Evolutionary conservation across 495 filamentous ascomycete species (phyloP).

Genomic region (Rostrohypoxylon terebratum): DNA sequence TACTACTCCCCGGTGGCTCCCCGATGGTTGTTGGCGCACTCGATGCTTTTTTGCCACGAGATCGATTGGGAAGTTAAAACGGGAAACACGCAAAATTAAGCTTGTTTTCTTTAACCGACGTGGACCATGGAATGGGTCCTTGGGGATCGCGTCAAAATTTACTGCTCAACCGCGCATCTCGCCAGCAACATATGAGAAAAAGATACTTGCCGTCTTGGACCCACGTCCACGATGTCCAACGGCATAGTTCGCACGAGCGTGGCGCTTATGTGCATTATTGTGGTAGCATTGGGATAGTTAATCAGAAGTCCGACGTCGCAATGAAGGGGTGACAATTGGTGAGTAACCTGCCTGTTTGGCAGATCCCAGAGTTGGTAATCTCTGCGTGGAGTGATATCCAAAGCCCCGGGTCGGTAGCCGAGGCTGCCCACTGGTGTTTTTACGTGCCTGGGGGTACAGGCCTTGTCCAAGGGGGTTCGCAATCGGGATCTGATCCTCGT

Average conservation of each 20-base stretch:
- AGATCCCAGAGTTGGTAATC: conserved; percentile 3
- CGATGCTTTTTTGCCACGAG: not conserved
- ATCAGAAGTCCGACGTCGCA: conserved; percentile 7
- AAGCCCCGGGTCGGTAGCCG: conserved; percentile 11
- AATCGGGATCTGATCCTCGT: conserved; percentile 35
- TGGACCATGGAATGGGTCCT: not conserved
- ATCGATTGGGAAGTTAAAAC: conserved; percentile 10
- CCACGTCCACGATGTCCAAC: conserved; percentile 2
- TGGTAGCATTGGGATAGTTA: conserved; percentile 2
- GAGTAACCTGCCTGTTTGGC: not conserved
- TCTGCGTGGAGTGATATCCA: conserved; percentile 23
- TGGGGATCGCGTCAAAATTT: conserved; percentile 5
- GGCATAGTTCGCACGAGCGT: not conserved
- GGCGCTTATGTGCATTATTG: conserved; percentile 33
- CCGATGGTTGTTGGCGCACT: not conserved
- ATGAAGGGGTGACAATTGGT: conserved; percentile 11
- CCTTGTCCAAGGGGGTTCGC: conserved; percentile 11
- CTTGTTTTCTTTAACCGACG: conserved; percentile 16
- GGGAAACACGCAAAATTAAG: conserved; percentile 19
- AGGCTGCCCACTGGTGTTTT: not conserved
- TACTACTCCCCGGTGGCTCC: not conserved
- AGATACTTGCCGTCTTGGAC: conserved; percentile 4
- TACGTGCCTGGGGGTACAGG: not conserved
- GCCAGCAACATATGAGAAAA: not conserved
- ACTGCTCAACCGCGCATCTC: conserved; percentile 8